Percentiles rank a stretch among this genome's conserved stretches.
These are phyloP conservation scores for Globisporangium cederbergense DNA, from an alignment of 352 stramenopile genomes.

Conservation along the genomic window DNA sequence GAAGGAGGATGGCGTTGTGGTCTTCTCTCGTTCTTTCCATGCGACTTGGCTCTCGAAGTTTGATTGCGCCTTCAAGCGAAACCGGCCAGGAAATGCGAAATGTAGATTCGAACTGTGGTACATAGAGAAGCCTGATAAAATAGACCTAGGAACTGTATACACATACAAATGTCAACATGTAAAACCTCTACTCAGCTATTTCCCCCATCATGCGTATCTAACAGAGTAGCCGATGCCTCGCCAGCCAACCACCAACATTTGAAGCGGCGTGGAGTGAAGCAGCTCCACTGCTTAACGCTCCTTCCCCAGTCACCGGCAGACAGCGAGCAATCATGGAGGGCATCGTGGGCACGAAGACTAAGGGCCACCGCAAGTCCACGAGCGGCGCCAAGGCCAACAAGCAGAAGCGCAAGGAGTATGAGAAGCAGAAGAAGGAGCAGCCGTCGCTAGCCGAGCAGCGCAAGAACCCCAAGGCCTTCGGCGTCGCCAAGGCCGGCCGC, in stretches of 20 bases:
- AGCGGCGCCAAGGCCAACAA: constrained; percentile 92
- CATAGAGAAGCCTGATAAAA: no score
- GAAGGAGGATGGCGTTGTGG: not conserved
- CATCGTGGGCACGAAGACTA: constrained; percentile 36
- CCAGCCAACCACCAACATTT: not conserved
- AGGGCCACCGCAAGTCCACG: constrained; percentile 84
- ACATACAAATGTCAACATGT: no score
- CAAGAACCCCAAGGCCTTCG: constrained; percentile 97
- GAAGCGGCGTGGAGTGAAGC: constrained; percentile 13
- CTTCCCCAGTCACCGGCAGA: not conserved
- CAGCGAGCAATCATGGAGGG: constrained; percentile 19
- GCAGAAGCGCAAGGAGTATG: constrained; percentile 92
- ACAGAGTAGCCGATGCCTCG: not conserved
- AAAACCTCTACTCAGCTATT: no score
- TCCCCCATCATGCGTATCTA: no score
- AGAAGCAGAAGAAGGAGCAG: constrained; percentile 81
- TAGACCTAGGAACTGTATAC: no score
- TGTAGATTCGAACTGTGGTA: no score
- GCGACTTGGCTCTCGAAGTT: no score
- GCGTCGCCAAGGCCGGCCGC: constrained; percentile 93
- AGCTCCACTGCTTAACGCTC: not conserved
- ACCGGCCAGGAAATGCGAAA: not conserved
- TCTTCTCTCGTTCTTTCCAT: not conserved
- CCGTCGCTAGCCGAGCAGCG: constrained; percentile 87
- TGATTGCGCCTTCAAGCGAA: not conserved